These are phyloP conservation scores for Alternaria longipes DNA, from an alignment of 2,329 filamentous ascomycete genomes.

Conservation along the genomic window DNA sequence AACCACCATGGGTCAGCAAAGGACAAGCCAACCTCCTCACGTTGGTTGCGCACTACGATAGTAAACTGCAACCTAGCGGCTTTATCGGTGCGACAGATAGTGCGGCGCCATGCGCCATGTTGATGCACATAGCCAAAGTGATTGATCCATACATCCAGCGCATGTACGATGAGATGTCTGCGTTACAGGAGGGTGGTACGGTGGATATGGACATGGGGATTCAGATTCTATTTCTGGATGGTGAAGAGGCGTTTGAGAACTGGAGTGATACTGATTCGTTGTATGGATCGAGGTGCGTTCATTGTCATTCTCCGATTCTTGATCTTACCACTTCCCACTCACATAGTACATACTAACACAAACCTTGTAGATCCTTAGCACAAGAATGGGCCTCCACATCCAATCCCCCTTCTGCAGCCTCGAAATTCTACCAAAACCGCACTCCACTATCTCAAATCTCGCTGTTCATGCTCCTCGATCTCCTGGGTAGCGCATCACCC, in stretches of 20 bases:
- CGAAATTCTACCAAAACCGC: conserved; percentile 66
- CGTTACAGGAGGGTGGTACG: conserved; percentile 58
- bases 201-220: conserved; percentile 82
- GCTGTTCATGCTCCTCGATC: conserved; percentile 89
- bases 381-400: conserved; percentile 77
- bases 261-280: conserved; percentile 87
- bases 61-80: conserved; percentile 78
- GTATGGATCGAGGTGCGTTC: conserved; percentile 79
- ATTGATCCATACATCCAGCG: conserved; percentile 80
- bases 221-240: conserved; percentile 89
- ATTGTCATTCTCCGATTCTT: neutral
- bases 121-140: conserved; percentile 83
- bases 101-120: conserved; percentile 91
- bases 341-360: neutral
- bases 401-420: conserved; percentile 71
- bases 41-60: conserved; percentile 94
- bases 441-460: conserved; percentile 81
- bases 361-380: conserved; percentile 68
- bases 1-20: conserved; percentile 79
- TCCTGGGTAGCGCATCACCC: conserved; percentile 77
- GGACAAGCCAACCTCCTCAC: conserved; percentile 85
- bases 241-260: conserved; percentile 86
- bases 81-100: conserved; percentile 96
- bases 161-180: conserved; percentile 81
- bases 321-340: neutral